Conservation (phyloP, 148 eudicot species). For the Amaranthus palmeri region DNA sequence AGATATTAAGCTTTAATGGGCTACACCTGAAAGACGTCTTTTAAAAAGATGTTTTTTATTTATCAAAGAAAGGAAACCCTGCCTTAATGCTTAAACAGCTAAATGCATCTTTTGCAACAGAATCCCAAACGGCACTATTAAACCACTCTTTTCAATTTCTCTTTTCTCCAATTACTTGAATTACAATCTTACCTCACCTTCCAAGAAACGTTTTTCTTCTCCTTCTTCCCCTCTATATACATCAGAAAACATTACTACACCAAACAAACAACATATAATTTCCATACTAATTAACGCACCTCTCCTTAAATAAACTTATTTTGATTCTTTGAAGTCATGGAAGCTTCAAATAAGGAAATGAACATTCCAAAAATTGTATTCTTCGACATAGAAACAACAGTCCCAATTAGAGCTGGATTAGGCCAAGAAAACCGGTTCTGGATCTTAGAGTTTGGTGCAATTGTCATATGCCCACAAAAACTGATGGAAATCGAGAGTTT, state of each 20-base stretch:
- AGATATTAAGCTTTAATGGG: no score
- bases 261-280: slow-evolving; percentile 1
- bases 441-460: slow-evolving; percentile 83
- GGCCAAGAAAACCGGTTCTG: slow-evolving; percentile 43
- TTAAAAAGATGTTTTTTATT: no score
- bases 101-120: slow-evolving; percentile 8
- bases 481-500: slow-evolving; percentile 72
- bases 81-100: neutral
- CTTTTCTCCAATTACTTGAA: slow-evolving; percentile 40
- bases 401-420: slow-evolving; percentile 45
- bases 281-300: neutral
- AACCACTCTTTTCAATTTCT: slow-evolving; percentile 12
- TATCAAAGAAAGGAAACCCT: slow-evolving; percentile 5
- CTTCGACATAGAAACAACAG: slow-evolving; percentile 85
- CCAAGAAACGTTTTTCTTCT: slow-evolving; percentile 53
- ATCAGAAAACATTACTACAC: no score
- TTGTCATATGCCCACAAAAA: slow-evolving; percentile 69
- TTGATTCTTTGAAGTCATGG: slow-evolving; percentile 20
- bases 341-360: slow-evolving; percentile 17
- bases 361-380: slow-evolving; percentile 58
- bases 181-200: slow-evolving; percentile 38
- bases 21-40: no score
- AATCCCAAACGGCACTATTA: slow-evolving; percentile 20
- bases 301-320: no score
- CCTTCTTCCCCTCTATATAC: no score